Conservation (phyloP, 2,329 filamentous ascomycete genomes). For the Ceratocystis lukuohia region DNA sequence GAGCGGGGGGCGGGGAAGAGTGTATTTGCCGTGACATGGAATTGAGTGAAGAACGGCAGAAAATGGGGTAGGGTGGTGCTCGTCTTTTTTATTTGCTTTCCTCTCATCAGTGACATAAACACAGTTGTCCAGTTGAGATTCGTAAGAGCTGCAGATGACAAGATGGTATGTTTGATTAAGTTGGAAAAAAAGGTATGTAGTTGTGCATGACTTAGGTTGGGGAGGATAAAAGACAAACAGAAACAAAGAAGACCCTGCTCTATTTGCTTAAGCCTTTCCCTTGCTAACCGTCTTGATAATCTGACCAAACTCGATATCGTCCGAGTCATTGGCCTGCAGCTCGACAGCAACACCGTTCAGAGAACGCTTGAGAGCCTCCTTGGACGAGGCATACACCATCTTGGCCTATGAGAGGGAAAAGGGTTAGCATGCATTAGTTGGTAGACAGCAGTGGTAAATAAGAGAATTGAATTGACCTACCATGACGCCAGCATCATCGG, state of each 20-base stretch:
- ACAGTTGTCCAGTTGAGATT: neutral
- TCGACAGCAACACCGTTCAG: conserved; percentile 63
- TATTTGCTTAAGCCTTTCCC: conserved; percentile 37
- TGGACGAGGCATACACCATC: conserved; percentile 85
- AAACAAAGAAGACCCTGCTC: conserved; percentile 7
- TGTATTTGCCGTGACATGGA: no score
- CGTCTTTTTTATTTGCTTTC: no score
- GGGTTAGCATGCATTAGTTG: conserved; percentile 1
- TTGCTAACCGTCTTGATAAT: conserved; percentile 56
- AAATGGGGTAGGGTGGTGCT: no score
- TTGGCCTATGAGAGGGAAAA: conserved; percentile 45
- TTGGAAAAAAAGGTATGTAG: conserved; percentile 15
- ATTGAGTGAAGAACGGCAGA: no score
- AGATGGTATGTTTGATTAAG: conserved; percentile 12
- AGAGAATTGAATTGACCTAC: conserved; percentile 34
- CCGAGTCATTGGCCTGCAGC: conserved; percentile 70
- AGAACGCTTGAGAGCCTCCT: conserved; percentile 69
- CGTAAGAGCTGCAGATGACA: conserved; percentile 1
- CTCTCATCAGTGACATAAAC: neutral
- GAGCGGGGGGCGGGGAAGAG: no score
- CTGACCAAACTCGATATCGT: conserved; percentile 67
- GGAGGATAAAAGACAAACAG: conserved; percentile 12
- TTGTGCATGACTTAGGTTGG: neutral
- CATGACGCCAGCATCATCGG: conserved; percentile 67
- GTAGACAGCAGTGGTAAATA: neutral